Base-by-base conservation (phyloP, 208 protist genomes). In the Acanthamoeba rhysodes region DNA sequence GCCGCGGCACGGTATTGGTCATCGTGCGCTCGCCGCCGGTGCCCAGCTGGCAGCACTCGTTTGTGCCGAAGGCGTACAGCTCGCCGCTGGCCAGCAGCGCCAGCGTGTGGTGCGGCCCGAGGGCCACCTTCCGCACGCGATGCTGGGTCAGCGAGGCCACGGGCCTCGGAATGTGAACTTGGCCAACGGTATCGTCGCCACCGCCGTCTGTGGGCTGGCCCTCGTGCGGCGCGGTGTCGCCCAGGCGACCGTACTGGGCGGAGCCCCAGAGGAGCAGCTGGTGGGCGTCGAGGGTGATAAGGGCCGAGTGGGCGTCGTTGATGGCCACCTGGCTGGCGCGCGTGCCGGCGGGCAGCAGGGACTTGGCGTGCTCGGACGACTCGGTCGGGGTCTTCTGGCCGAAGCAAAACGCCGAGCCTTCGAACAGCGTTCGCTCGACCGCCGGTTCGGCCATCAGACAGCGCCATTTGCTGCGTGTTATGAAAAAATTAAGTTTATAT, bases 31-130 rank as follows among this genome's bases (percentile, higher is more conserved):
- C 74, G 22, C 45, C 74, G 12, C 74, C 74, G 5, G 74, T 82
- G 45, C 74, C 74, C 41, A 82, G 74, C 74, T 82, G 74, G 41
- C 74, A 82, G 45, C 74, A 82, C 74, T 82, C 74, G 74, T 82
- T 82, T 8, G 74, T 82, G 74, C 74, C 74, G 29, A 82, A 82
- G 20, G 74, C 74, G 74, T 82, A 82, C 20, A 82, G 27, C 45
- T 82, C 41, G 45, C 74, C 74, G 41, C 5, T 55, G 41, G 45
- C 22, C 29, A 82, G 12, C 8, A 82, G 74, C 37, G 45, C 74
- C 74, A 55, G 4, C 7, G 74, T 82, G 74, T 82, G 74, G 22
- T 82, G 74, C 32, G 74, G 74, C 10, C 74, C 74, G 41, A 82
- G 45, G 18, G 74, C 74, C 37, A 82, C 74, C 74, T 82, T 82